Evolutionary conservation across 2,329 filamentous ascomycete genomes (phyloP), one percentile per base, ranked within the genome.

Genomic region (Cercospora sp.): DNA sequence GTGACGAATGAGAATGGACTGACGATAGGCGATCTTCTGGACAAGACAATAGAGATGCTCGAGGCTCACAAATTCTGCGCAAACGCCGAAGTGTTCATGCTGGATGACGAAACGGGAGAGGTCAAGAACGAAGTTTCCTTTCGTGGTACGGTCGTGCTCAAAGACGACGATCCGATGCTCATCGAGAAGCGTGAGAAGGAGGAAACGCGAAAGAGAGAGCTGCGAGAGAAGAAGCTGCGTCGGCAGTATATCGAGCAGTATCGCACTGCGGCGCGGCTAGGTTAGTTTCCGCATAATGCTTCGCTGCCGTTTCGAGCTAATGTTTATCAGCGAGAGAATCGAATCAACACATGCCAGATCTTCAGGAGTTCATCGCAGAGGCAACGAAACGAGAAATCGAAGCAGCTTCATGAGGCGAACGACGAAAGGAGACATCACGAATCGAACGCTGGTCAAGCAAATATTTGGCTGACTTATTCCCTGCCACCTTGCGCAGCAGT

Each of bases 161-260:
- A 65, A 30, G 28, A 65, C 3, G 63, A 65, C 18, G 63, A 65
- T 32, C 63, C 63, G 24, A 24, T 65, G 37, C 43, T 65, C 0
- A 9, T 45, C 0, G 34, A 59, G 63, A 65, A 65, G 6, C 51
- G 53, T 8, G 34, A 37, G n/a, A 51, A 59, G 24, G 63, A 65
- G 34, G 55, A 28, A 16, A 30, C 16, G 8, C 53, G 63, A 1
- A 21, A 59, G 26, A 43, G 26, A 6, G 63, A 65, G 63, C 16
- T 60, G 7, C n/a, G 30, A 24, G 63, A 65, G 24, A 65, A 65
- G 63, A 65, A 59, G n/a, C 10, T 59, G 55, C 63, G 63, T 16
- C 37, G 63, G 53, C 53, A 58, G 24, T 53, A 59, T 21, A 59
- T 65, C 43, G 63, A 65, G 63, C 63, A 60, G 40, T 65, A 65